Evolutionary conservation across 805 yeast genomes (phyloP).

Genomic region (Candida qinlingensis): DNA sequence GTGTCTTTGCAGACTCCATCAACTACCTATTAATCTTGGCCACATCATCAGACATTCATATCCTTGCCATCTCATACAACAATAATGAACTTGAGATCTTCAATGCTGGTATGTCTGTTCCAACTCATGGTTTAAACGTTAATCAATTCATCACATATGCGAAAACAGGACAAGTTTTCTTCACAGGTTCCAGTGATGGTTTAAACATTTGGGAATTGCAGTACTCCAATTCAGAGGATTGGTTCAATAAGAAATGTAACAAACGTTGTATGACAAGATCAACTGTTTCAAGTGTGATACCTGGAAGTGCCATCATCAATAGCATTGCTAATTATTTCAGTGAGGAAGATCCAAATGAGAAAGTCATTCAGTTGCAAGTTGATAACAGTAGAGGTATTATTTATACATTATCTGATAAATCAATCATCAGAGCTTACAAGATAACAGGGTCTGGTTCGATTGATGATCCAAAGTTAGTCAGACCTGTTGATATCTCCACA

Average conservation of each 20-base stretch:
- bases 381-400: constrained; percentile 75
- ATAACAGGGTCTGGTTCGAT: constrained; percentile 40
- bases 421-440: constrained; percentile 76
- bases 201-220: constrained; percentile 80
- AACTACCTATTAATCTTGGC: constrained; percentile 69
- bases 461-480: constrained; percentile 34
- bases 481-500: constrained; percentile 32
- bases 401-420: constrained; percentile 77
- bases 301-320: constrained; percentile 33
- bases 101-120: constrained; percentile 77
- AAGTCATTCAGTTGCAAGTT: constrained; percentile 60
- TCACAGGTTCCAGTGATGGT: constrained; percentile 77
- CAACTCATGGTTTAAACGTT: constrained; percentile 73
- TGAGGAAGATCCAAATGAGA: constrained; percentile 34
- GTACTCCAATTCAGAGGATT: constrained; percentile 77
- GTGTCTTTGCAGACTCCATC: constrained; percentile 75
- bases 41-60: constrained; percentile 73
- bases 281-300: constrained; percentile 46
- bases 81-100: constrained; percentile 57
- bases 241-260: constrained; percentile 80
- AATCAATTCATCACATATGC: constrained; percentile 55
- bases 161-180: constrained; percentile 72
- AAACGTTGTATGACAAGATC: constrained; percentile 79
- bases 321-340: constrained; percentile 30
- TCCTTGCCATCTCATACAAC: constrained; percentile 64